These are phyloP conservation scores for Neurospora sp. DNA, from an alignment of 2,329 filamentous ascomycete genomes.

Conservation along the genomic window DNA sequence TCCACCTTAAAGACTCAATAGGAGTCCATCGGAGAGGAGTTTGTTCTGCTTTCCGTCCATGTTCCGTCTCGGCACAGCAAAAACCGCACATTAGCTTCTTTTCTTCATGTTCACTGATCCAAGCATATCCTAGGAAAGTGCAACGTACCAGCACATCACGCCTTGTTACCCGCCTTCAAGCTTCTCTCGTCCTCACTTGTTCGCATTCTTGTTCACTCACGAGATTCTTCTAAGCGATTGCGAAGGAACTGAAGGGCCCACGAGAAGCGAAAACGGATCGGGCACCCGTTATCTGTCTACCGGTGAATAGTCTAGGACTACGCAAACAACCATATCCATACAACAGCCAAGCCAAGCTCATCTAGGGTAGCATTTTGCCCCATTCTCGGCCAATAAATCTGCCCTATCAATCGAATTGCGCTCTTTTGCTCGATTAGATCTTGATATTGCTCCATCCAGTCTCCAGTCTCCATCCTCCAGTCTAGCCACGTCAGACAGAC, in stretches of 20 bases:
- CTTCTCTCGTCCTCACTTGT: background rate
- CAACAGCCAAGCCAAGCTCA: background rate
- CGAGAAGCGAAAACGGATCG: background rate
- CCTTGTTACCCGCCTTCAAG: background rate
- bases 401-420: background rate
- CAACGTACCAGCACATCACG: background rate
- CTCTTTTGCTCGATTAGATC: background rate
- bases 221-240: background rate
- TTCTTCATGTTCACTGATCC: background rate
- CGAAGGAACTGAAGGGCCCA: background rate
- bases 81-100: background rate
- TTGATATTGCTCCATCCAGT: background rate
- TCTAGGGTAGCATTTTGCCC: background rate
- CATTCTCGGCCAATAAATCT: background rate
- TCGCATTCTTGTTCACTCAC: background rate
- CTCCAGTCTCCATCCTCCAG: background rate
- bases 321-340: background rate
- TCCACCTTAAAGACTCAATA: background rate
- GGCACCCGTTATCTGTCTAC: background rate
- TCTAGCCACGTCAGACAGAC: background rate
- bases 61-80: background rate
- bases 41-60: background rate
- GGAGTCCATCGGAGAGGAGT: background rate
- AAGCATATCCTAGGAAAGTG: background rate
- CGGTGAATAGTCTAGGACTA: background rate